A percentile compares a stretch with the other conserved stretches of the same genome.
phyloP scores from a whole-genome alignment of 169 alveolate genomes.

The Plasmodium ovale region DNA sequence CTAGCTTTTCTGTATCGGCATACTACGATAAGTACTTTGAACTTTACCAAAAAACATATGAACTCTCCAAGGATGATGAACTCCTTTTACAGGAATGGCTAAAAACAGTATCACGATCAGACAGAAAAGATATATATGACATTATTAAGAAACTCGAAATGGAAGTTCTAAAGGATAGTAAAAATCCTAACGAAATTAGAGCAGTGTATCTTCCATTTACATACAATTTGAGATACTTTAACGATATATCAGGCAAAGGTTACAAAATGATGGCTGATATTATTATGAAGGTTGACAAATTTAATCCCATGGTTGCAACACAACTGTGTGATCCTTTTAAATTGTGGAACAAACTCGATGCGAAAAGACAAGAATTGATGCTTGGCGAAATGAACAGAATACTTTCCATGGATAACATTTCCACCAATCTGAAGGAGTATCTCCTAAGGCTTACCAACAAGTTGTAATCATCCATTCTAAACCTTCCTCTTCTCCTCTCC shows the following conservation, averaged over 20 bases:
- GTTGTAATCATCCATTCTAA: not conserved
- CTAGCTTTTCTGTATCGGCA: constrained; percentile 63
- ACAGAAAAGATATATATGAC: constrained; percentile 78
- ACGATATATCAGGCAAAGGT: constrained; percentile 86
- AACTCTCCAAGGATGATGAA: constrained; percentile 71
- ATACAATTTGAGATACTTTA: constrained; percentile 84
- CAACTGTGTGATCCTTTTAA: constrained; percentile 79
- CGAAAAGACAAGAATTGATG: constrained; percentile 80
- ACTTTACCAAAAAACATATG: constrained; percentile 46
- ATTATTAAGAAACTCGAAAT: constrained; percentile 74
- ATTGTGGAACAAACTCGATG: constrained; percentile 82
- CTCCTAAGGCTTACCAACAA: constrained; percentile 77
- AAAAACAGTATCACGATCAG: constrained; percentile 82
- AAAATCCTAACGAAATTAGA: constrained; percentile 85
- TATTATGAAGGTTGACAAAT: constrained; percentile 82
- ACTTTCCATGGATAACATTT: constrained; percentile 76
- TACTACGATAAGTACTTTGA: constrained; percentile 43
- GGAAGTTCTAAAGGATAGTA: constrained; percentile 81
- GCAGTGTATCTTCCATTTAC: constrained; percentile 87
- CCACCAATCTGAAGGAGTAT: constrained; percentile 83
- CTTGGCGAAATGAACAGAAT: constrained; percentile 79
- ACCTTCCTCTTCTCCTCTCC: no score
- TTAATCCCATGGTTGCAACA: constrained; percentile 87
- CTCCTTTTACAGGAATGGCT: constrained; percentile 85
- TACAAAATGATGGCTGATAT: constrained; percentile 88